Evolutionary conservation across 805 yeast species (phyloP), one percentile per base, ranked within the genome.

Genomic region (Yamadazyma ubonensis): DNA sequence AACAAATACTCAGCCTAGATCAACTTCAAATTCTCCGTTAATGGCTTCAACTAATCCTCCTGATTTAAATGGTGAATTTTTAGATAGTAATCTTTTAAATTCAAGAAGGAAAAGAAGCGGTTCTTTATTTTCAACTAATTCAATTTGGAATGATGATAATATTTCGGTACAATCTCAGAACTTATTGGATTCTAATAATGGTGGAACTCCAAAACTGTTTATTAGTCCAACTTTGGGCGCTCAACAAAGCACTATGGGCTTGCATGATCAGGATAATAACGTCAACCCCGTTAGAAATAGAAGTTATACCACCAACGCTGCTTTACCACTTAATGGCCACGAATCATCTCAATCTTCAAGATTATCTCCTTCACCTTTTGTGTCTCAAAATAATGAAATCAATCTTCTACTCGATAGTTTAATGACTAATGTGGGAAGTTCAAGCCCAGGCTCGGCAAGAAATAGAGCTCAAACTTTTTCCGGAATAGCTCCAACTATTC

Each of bases 81-180:
- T 39, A 29, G 38, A 33, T 29, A 15, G 29, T 10, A 25, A 21
- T 25, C 2, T 16, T 17, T 7, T 30, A 20, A 33, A 17, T 12
- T 35, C 41, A 9, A 41, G 67, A 22, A 61, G 85, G 47, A 59
- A 75, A 46, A 69, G 86, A 39, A 78, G 83, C 0, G 79, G 81
- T 4, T 77, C 83, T 1, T 59, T 79, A 33, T 67, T 75, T 46
- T 62, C 70, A 18, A 61, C 70, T 2, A 59, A 66, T 45, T 76
- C 83, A 28, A 79, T 80, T 39, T 80, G 86, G 86, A 75, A 76
- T 45, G 80, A 74, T 50, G 76, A 71, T 33, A 49, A 54, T 25
- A 38, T 51, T 2, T 49, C 58, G 10, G 37, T 36, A 10, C 38
- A 41, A n/a, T 32, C 41, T 2, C 39, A 35, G 11, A 35, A 15